Base-by-base conservation (phyloP, 148 eudicot species). In the Persicaria tinctoria region DNA sequence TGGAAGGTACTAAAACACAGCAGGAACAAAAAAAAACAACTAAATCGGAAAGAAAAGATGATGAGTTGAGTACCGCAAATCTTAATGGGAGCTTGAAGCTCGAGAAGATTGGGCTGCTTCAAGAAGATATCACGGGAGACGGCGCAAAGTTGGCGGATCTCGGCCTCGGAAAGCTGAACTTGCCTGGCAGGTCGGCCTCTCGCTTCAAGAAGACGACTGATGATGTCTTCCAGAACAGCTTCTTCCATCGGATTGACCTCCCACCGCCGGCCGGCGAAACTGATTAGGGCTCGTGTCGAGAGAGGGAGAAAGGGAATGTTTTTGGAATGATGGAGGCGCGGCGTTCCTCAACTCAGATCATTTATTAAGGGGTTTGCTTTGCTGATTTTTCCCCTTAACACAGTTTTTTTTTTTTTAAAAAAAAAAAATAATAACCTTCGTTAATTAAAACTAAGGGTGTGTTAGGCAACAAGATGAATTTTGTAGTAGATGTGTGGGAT, bases 51-150 rank as follows among this genome's bases (percentile, higher is more conserved):
- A 51, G 54, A n/a, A 4, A 4, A 1, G 4, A 8, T 7, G 45
- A 75, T 46, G 0, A 59, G 66, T 6, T 10, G 17, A 46, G 16
- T 82, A 90, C 95, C 95, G 68, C 95, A 90, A 83, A 90, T 88
- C 90, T 90, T 90, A 55, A 90, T 90, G 69, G 95, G 95, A 41
- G 95, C 92, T 82, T 88, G 87, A 45, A 90, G 92, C 83, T 90
- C 92, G 75, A 90, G 80, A 18, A 90, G 84, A 77, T 81, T 86
- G 57, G 95, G 95, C 68, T 90, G 95, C 12, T 80, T 81, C 5
- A 88, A 82, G 72, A 88, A 88, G 49, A 90, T 81, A 18, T 90
- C 92, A 46, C 84, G 83, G 0, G 95, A 81, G 48, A 80, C 84
- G 9, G 82, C 74, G 62, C 95, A 90, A 44, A 90, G 89, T 79